Evolutionary conservation across 2,329 filamentous ascomycete species (phyloP).

Genomic region (Colletotrichum zoysiae): DNA sequence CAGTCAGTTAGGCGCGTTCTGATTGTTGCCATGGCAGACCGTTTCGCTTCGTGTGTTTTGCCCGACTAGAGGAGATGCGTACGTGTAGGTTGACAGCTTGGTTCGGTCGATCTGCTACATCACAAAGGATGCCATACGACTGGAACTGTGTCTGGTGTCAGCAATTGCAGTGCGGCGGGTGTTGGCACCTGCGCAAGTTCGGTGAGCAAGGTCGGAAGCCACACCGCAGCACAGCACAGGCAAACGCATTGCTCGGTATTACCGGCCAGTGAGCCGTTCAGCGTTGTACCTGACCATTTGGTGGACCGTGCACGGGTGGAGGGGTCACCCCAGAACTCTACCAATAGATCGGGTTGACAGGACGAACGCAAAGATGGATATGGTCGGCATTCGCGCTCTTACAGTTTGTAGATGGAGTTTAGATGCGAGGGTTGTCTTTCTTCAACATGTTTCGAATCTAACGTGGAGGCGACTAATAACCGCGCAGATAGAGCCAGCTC

Average conservation of each 20-base stretch:
- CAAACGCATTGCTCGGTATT: neutral
- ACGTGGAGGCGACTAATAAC: neutral
- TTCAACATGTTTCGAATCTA: neutral
- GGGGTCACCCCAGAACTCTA: neutral
- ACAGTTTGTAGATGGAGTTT: too few relatives aligned
- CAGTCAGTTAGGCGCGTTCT: slow-evolving; percentile 26
- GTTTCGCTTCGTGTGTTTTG: slow-evolving; percentile 4
- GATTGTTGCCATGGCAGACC: slow-evolving; percentile 24
- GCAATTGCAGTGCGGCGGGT: slow-evolving; percentile 21
- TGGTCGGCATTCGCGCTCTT: neutral
- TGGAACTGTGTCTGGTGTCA: neutral
- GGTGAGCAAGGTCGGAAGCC: neutral
- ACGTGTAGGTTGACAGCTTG: neutral
- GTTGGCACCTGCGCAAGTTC: slow-evolving; percentile 27
- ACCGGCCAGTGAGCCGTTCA: neutral
- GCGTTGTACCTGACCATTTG: neutral
- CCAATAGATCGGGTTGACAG: neutral
- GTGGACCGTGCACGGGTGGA: slow-evolving; percentile 8
- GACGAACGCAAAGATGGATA: neutral
- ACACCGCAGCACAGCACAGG: neutral
- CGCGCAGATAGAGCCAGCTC: neutral
- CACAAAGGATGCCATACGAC: neutral
- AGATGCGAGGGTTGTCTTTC: neutral
- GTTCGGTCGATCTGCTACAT: neutral
- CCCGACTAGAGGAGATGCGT: slow-evolving; percentile 6